phyloP scores from a whole-genome alignment of 306 rosid genomes.

The Medicago arabica region DNA sequence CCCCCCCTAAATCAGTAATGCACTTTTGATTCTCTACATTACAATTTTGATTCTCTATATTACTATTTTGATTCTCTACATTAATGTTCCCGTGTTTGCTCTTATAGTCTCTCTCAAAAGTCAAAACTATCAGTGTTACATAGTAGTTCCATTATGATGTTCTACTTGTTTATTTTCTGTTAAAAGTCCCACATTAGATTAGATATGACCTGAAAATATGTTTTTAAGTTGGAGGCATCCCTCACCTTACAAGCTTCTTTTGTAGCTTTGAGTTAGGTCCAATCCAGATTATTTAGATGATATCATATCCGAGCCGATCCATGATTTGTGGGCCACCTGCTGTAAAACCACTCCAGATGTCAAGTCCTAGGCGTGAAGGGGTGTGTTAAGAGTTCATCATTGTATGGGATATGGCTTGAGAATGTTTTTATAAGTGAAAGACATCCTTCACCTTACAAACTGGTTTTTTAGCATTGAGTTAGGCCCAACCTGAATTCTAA shows the following conservation, averaged over 20 bases:
- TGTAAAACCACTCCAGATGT: neutral
- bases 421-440: neutral
- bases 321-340: neutral
- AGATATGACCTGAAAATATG: neutral
- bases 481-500: neutral
- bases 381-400: neutral
- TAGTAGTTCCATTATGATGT: slow-evolving; percentile 16
- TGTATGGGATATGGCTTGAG: neutral
- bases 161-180: slow-evolving; percentile 20
- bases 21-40: too few species aligned
- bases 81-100: too few species aligned
- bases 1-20: too few species aligned
- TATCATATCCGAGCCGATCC: neutral
- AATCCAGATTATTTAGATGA: too few species aligned
- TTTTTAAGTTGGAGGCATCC: neutral
- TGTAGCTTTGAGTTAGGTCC: neutral
- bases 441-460: neutral
- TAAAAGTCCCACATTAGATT: too few species aligned
- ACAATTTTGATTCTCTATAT: too few species aligned
- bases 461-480: neutral
- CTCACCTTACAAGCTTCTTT: neutral
- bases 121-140: too few species aligned
- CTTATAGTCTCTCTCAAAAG: too few species aligned
- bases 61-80: too few species aligned
- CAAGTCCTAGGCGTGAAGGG: neutral